Evolutionary conservation across 768 basidiomycete species (phyloP), one percentile per base, ranked within the genome.

Genomic region (Nidula microcarpa): DNA sequence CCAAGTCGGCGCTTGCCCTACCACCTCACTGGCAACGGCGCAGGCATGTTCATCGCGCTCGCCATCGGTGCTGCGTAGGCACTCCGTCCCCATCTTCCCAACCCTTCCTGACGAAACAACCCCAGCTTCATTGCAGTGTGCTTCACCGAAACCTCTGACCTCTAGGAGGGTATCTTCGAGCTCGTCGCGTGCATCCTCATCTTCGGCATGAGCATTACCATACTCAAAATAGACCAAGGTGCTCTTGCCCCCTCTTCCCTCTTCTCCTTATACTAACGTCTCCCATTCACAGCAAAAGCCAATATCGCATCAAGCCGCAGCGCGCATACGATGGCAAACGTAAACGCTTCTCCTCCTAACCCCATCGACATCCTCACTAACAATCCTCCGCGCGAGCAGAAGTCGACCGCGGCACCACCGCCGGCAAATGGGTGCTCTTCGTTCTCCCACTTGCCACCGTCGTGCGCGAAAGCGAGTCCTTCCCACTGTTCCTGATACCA

Each of bases 141-240:
- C 89, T 98, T 96, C 72, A 98, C 94, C 33, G 84, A 90, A 62
- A 87, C 95, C 0, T 77, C 79, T 17, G 74, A 97, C 66, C 78
- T 98, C 14, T 98, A 91, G 89, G 10, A 35, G 89, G 87, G 85
- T 32, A 77, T 83, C 55, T 91, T 90, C 62, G 72, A 84, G 57
- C 68, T 91, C 52, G 75, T 92, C 51, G 89, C 89, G 0, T 67
- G 84, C 9, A 53, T 92, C 60, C 84, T 97, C 80, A 94, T 97
- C 62, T 91, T 94, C 67, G 75, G 88, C 64, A 96, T 98, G 93
- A 94, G 92, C 2, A 64, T 98, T 37, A 87, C 89, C 36, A 95
- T 98, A 89, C 83, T 99, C 55, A 94, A 91, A 65, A 86, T 99
- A 81, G 95, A 98, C 68, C 79, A 87, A 62, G 78, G 77, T 74